These are phyloP conservation scores for Penicillium flavigenum DNA, from an alignment of 495 filamentous ascomycete genomes.

Conservation along the genomic window DNA sequence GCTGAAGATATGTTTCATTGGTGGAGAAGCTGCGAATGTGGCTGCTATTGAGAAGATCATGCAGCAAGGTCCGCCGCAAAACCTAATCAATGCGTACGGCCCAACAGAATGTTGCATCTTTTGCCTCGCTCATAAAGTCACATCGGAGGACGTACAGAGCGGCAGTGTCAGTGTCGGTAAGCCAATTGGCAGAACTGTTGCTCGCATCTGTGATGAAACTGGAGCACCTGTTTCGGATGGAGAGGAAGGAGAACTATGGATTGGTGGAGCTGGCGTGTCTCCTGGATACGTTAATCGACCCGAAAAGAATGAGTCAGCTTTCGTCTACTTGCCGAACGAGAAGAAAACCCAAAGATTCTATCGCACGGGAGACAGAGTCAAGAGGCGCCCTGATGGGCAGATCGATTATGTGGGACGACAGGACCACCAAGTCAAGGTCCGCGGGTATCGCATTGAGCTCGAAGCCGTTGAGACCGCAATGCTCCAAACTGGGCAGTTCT, in stretches of 20 bases:
- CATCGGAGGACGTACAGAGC: slow-evolving; percentile 5
- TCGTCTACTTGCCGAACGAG: slow-evolving; percentile 21
- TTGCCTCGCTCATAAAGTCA: too few species aligned
- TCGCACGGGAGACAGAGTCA: slow-evolving; percentile 46
- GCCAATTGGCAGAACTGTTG: slow-evolving; percentile 14
- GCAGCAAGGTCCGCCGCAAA: too few species aligned
- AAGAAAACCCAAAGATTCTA: too few species aligned
- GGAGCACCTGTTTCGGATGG: slow-evolving; percentile 34
- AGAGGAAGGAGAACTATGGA: slow-evolving; percentile 40
- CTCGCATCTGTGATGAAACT: slow-evolving; percentile 45
- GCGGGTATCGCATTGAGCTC: slow-evolving; percentile 43
- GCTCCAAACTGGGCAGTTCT: slow-evolving; percentile 9
- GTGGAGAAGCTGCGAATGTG: too few species aligned
- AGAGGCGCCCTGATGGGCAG: slow-evolving; percentile 5
- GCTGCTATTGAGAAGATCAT: too few species aligned
- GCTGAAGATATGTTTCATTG: too few species aligned
- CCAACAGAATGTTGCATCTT: too few species aligned
- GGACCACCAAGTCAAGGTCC: slow-evolving; percentile 53
- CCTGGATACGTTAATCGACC: slow-evolving; percentile 45
- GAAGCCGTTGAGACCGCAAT: slow-evolving; percentile 36
- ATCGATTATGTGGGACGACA: slow-evolving; percentile 47
- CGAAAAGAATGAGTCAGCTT: slow-evolving; percentile 31
- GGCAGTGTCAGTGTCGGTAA: slow-evolving; percentile 20
- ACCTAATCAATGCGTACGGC: too few species aligned
- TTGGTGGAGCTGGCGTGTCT: slow-evolving; percentile 44